A percentile compares a stretch with the other conserved stretches of the same genome.
phyloP scores from a whole-genome alignment of 2,329 filamentous ascomycete genomes.

The Bipolaris sorokiniana region DNA sequence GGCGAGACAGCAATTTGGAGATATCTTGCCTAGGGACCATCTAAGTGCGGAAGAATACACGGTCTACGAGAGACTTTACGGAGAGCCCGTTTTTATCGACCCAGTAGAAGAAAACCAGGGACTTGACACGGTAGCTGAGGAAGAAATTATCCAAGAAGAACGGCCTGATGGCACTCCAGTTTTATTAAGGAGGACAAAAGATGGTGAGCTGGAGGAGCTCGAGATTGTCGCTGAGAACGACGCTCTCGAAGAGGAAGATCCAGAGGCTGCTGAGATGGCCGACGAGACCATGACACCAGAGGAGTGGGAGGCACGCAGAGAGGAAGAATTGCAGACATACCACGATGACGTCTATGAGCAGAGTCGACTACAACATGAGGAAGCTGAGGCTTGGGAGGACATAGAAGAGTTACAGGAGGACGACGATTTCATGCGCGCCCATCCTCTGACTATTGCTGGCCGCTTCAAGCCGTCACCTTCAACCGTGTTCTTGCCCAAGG shows the following conservation, averaged over 20 bases:
- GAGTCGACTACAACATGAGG: conserved; percentile 50
- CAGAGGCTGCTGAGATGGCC: conserved; percentile 37
- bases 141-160: conserved; percentile 51
- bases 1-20: conserved; percentile 76
- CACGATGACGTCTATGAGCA: conserved; percentile 50
- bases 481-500: conserved; percentile 75
- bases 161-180: conserved; percentile 40
- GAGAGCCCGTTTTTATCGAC: conserved; percentile 69
- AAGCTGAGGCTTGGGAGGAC: conserved; percentile 47
- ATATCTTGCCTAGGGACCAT: conserved; percentile 74
- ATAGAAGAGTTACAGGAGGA: conserved; percentile 40
- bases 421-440: conserved; percentile 63
- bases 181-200: conserved; percentile 61
- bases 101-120: conserved; percentile 59
- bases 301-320: conserved; percentile 45
- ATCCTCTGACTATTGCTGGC: conserved; percentile 76
- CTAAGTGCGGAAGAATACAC: conserved; percentile 72
- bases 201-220: conserved; percentile 68
- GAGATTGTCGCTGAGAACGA: conserved; percentile 41
- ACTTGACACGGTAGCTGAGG: conserved; percentile 54
- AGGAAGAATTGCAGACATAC: conserved; percentile 40
- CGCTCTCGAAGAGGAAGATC: not conserved
- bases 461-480: conserved; percentile 74
- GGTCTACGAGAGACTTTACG: conserved; percentile 82
- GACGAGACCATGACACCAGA: conserved; percentile 35